phyloP scores from a whole-genome alignment of 2,329 filamentous ascomycete species.

The Periglandula ipomoeae region DNA sequence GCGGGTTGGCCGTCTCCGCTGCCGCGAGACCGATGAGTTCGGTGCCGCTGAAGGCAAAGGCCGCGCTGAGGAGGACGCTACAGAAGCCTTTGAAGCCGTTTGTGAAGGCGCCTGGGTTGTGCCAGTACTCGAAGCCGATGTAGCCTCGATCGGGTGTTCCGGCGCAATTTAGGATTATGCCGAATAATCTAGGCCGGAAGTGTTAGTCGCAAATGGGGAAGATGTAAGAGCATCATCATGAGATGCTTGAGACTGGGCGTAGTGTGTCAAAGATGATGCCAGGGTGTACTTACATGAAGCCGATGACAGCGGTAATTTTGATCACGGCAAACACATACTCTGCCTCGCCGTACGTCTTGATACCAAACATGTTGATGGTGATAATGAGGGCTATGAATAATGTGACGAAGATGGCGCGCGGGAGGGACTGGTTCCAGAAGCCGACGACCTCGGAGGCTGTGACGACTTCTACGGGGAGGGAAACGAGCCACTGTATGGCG shows the following conservation, averaged over 20 bases:
- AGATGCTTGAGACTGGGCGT: no score
- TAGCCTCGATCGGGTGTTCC: conserved; percentile 13
- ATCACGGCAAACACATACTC: conserved; percentile 81
- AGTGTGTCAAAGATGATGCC: no score
- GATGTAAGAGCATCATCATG: no score
- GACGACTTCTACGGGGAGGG: conserved; percentile 77
- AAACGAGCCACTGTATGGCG: conserved; percentile 76
- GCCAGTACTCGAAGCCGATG: conserved; percentile 14
- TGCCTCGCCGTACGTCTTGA: conserved; percentile 81
- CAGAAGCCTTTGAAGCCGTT: conserved; percentile 17
- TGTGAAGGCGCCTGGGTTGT: conserved; percentile 13
- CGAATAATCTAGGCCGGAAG: conserved; percentile 10
- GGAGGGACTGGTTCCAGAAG: conserved; percentile 62
- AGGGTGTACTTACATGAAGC: conserved; percentile 60
- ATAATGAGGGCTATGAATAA: conserved; percentile 72
- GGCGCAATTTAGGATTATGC: conserved; percentile 14
- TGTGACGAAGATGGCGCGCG: conserved; percentile 69
- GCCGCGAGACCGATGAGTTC: conserved; percentile 17
- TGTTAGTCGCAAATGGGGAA: no score
- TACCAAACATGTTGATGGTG: conserved; percentile 76
- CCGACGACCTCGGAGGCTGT: conserved; percentile 76
- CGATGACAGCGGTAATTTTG: conserved; percentile 78
- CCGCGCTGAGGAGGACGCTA: conserved; percentile 12
- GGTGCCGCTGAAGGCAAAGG: conserved; percentile 14
- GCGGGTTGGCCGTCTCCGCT: conserved; percentile 15